Conservation (phyloP, 2,329 filamentous ascomycete genomes). For the Aspergillus fischeri region DNA sequence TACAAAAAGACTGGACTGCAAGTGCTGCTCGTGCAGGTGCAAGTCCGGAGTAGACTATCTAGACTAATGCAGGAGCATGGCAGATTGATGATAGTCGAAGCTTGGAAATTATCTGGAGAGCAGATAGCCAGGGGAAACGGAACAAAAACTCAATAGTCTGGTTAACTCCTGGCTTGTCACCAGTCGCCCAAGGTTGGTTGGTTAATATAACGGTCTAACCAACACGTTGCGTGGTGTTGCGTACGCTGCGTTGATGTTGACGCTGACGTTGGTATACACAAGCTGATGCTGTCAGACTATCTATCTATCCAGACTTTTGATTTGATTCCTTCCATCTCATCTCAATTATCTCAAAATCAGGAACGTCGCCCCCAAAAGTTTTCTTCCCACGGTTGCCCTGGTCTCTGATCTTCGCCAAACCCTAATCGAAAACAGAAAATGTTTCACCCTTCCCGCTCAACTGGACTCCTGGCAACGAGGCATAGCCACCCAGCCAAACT, state of each 20-base stretch:
- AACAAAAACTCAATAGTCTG: background rate
- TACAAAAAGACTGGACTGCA: background rate
- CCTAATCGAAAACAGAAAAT: constrained; percentile 5
- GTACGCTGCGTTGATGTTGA: too few species aligned
- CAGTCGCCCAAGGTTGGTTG: background rate
- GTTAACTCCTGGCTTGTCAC: background rate
- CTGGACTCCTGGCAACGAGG: background rate
- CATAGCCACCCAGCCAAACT: background rate
- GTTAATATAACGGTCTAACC: background rate
- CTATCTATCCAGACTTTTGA: background rate
- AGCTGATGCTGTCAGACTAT: background rate
- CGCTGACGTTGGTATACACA: background rate
- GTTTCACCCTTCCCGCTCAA: constrained; percentile 8
- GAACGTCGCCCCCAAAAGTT: background rate
- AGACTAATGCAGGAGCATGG: background rate
- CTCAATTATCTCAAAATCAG: background rate
- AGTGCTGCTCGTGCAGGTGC: too few species aligned
- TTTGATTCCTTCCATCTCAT: background rate
- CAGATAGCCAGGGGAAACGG: background rate
- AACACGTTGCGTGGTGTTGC: background rate
- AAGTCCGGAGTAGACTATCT: background rate
- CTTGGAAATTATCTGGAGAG: background rate
- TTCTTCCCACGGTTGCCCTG: background rate
- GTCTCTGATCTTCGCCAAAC: background rate
- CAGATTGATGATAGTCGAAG: background rate